Evolutionary conservation across 1,284 basidiomycete genomes (phyloP), one percentile per base, ranked within the genome.

Genomic region (Wolfiporia cocos): DNA sequence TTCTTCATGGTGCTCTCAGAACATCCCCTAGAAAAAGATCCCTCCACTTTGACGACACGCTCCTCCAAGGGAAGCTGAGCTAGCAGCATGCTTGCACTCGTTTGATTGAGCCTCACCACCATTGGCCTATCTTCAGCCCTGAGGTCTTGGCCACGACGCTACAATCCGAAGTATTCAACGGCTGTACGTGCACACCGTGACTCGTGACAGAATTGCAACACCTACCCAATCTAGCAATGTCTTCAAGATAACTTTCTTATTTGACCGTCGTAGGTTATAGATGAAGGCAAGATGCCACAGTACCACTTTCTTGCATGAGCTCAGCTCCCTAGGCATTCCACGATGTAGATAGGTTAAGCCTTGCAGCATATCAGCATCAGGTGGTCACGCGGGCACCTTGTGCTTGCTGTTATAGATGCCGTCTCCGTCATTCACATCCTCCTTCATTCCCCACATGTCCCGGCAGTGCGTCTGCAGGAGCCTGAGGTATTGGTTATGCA

Each of bases 401-500:
- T 14, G 26, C 7, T 7, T 14, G 14, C 14, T 7, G 14, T 9
- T 14, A 28, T 28, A 28, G 9, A 28, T 28, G 9, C 26, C 26
- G 14, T 28, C 26, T 14, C 26, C 26, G 14, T 28, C 26, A 9
- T 28, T 14, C 26, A 28, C 26, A 9, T 28, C 26, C 7, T 47
- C 32, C 35, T 58, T 51, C 31, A 66, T 55, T 2, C 56, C 49
- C 46, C 60, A 62, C 7, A 64, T 41, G 1, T 43, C 34, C 3
- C 55, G 46, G 34, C 48, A 49, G 37, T 67, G 63, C 6, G 5
- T 26, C 23, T 44, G 21, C 1, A 61, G 38, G 7, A 58, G 31
- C 9, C 58, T 57, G 0, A 66, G 55, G 29, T 58, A 59, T 2
- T 58, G 45, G 9, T 52, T 54, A 39, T 68, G 66, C 64, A 69